Percentiles rank a stretch among this genome's conserved stretches.
phyloP scores from a whole-genome alignment of 768 basidiomycete genomes.

The Austroboletus festivus region DNA sequence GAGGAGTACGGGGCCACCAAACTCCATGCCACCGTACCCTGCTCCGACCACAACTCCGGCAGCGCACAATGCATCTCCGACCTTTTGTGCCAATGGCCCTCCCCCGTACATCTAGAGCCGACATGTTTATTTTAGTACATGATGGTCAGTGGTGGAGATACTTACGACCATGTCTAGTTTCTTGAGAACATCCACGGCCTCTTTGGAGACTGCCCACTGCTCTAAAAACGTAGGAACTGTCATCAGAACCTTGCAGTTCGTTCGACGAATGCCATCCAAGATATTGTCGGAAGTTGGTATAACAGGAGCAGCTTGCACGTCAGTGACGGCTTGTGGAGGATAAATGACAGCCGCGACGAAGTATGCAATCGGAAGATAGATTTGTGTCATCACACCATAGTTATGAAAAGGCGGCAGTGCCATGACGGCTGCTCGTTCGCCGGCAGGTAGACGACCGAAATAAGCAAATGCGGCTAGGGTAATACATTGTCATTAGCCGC shows the following conservation, averaged over 20 bases:
- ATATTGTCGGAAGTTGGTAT: slow-evolving; percentile 20
- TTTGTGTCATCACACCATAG: slow-evolving; percentile 32
- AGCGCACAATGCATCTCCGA: slow-evolving; percentile 34
- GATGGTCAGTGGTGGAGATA: background rate
- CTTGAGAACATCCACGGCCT: slow-evolving; percentile 17
- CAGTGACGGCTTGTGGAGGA: slow-evolving; percentile 18
- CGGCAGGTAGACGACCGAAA: background rate
- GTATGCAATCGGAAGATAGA: slow-evolving; percentile 34
- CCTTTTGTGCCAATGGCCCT: slow-evolving; percentile 35
- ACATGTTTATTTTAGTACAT: background rate
- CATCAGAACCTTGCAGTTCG: slow-evolving; percentile 14
- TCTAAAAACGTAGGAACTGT: slow-evolving; percentile 25
- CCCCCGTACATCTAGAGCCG: slow-evolving; percentile 32
- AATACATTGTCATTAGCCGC: background rate
- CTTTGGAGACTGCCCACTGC: slow-evolving; percentile 17
- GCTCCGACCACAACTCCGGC: slow-evolving; percentile 34
- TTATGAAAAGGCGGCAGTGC: slow-evolving; percentile 40
- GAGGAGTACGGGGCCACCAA: slow-evolving; percentile 21
- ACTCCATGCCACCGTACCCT: slow-evolving; percentile 41
- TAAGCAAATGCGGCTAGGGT: background rate
- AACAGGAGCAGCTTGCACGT: slow-evolving; percentile 14
- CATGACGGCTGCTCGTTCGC: slow-evolving; percentile 24
- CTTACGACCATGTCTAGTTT: slow-evolving; percentile 21
- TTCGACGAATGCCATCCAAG: slow-evolving; percentile 15
- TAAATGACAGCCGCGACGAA: slow-evolving; percentile 16